phyloP scores from a whole-genome alignment of 768 basidiomycete genomes.

The Phanerochaete carnosa region DNA sequence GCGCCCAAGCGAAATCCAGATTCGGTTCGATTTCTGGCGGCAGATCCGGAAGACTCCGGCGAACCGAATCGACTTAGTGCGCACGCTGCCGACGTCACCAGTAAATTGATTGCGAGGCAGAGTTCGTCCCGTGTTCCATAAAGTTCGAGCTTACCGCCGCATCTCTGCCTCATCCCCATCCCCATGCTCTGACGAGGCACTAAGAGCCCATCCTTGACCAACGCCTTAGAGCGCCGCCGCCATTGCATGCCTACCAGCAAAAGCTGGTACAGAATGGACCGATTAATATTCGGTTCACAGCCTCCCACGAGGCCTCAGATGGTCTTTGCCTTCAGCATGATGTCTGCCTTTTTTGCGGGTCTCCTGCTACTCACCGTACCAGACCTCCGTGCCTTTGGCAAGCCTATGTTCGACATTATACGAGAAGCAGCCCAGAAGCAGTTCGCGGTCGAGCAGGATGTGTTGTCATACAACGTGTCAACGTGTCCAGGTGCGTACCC shows the following conservation, averaged over 20 bases:
- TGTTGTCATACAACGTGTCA: slow-evolving; percentile 23
- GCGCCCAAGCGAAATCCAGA: not conserved
- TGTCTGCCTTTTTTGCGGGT: not conserved
- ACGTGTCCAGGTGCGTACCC: slow-evolving; percentile 23
- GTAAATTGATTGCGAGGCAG: not conserved
- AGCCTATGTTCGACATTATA: not conserved
- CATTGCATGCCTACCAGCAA: not conserved
- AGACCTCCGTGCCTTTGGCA: not conserved
- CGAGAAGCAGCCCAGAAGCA: not conserved
- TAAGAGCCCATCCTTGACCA: not conserved
- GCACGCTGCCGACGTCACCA: not conserved
- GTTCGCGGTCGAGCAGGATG: slow-evolving; percentile 1
- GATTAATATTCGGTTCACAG: not conserved
- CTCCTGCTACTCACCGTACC: not conserved
- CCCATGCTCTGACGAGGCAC: not conserved
- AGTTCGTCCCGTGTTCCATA: not conserved
- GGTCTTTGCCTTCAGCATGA: not conserved
- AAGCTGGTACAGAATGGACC: not conserved
- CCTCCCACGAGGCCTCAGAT: not conserved
- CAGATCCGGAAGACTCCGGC: not conserved
- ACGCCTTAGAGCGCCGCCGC: not conserved
- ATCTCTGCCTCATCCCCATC: not conserved
- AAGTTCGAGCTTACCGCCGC: not conserved
- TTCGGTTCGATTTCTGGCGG: too few relatives aligned
- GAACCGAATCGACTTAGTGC: not conserved